These are phyloP conservation scores for Fraxinus ornus DNA, from an alignment of 305 asterid genomes.

Conservation along the genomic window DNA sequence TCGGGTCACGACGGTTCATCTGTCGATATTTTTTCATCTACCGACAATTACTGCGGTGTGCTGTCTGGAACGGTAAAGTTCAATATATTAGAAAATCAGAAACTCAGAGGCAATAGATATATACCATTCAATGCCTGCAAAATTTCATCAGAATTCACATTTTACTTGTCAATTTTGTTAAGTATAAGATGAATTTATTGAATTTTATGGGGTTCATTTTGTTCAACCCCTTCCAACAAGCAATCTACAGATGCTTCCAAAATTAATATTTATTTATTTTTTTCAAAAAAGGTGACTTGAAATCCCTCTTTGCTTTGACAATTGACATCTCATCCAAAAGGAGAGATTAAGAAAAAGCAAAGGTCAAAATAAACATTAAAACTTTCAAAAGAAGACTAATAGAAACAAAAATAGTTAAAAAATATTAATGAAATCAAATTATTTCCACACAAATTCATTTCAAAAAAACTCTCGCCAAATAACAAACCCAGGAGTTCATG, in stretches of 20 bases:
- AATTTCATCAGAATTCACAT: slow-evolving; percentile 18
- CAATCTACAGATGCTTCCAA: slow-evolving; percentile 35
- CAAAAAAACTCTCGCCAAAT: neutral
- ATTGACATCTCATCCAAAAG: slow-evolving; percentile 52
- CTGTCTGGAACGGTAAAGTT: too few species aligned
- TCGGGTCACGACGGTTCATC: too few species aligned
- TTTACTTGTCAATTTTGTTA: neutral
- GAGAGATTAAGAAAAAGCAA: slow-evolving; percentile 37
- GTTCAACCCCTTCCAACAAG: slow-evolving; percentile 17
- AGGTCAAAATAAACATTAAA: slow-evolving; percentile 36
- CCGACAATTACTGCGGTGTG: too few species aligned
- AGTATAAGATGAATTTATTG: slow-evolving; percentile 14
- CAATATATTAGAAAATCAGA: neutral
- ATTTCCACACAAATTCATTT: slow-evolving; percentile 17
- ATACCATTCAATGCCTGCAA: slow-evolving; percentile 37
- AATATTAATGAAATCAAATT: neutral
- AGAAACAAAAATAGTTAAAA: slow-evolving; percentile 15
- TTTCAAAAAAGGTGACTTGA: slow-evolving; percentile 30
- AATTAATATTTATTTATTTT: slow-evolving; percentile 17
- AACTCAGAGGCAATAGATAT: slow-evolving; percentile 19
- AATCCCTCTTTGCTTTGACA: slow-evolving; percentile 56
- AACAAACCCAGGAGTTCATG: slow-evolving; percentile 17
- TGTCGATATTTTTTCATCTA: too few species aligned
- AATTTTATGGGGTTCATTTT: slow-evolving; percentile 4
- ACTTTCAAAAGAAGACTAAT: slow-evolving; percentile 21